Evolutionary conservation across 192 early-diverging fungal species (phyloP), one percentile per base, ranked within the genome.

Genomic region (Coemansia aciculifera): DNA sequence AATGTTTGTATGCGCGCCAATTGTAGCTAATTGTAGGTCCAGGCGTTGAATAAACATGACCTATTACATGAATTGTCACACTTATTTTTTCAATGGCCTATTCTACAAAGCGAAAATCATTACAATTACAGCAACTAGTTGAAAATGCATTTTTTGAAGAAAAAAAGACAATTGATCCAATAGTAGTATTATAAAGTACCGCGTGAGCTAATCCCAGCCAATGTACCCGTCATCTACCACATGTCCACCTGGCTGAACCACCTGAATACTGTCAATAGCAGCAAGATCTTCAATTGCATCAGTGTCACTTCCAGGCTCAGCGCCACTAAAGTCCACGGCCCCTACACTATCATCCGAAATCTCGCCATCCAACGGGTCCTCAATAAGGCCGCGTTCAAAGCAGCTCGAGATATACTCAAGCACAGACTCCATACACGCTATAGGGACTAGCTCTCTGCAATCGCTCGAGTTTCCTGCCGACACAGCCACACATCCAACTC

Each of bases 371-470:
- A 29, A 29, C 1, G 24, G 9, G 11, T 0, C 15, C 13, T 34
- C 43, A 17, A 62, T 62, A 21, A 59, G 66, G 1, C 67, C 74
- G 6, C 66, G 66, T 2, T 63, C 70, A 46, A 81, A 68, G 42
- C 71, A 70, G 23, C 27, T 49, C 6, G 42, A 38, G n/a, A 76
- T 19, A 70, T 66, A 81, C 12, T 76, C 74, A 7, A 81, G 38
- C 39, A 81, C 68, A 13, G 62, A 24, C 4, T 37, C 40, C 46
- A 66, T 71, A 61, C 79, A 81, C 21, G 68, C 8, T 27, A 66
- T 49, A 8, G 79, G 71, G 19, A 74, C 73, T 40, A 81, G 49
- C 62, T 77, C 79, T 21, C 74, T 60, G 17, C 23, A 56, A 11
- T 73, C 71, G 12, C 68, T 67, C 17, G 38, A 21, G 46, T 81